Evolutionary conservation across 140 eudicot genomes (phyloP).

Genomic region (Oenanthe javanica): DNA sequence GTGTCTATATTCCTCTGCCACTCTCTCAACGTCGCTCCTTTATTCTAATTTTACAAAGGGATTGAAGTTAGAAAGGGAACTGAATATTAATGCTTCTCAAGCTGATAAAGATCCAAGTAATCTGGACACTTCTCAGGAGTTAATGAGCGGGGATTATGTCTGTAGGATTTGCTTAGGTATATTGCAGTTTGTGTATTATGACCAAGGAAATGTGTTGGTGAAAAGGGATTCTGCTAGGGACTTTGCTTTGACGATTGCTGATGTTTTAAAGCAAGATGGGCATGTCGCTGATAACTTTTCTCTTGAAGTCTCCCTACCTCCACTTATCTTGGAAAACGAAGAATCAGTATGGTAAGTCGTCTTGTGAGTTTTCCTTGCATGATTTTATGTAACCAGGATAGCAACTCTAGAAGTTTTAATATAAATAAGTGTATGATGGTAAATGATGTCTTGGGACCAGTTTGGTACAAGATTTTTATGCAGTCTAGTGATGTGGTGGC

Average conservation of each 20-base stretch:
- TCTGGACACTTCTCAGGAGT: constrained; percentile 18
- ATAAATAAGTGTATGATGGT: background rate
- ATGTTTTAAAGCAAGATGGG: constrained; percentile 40
- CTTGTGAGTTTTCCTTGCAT: background rate
- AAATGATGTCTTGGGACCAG: background rate
- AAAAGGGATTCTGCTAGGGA: constrained; percentile 42
- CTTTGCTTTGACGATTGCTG: constrained; percentile 47
- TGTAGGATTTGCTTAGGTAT: constrained; percentile 76
- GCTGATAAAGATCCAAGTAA: constrained; percentile 16
- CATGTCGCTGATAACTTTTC: constrained; percentile 48
- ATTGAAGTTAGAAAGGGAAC: constrained; percentile 20
- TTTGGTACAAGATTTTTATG: background rate
- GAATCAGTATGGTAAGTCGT: constrained; percentile 49
- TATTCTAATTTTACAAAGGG: constrained; percentile 24
- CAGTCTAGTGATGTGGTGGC: too few species aligned
- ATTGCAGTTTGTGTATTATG: constrained; percentile 51
- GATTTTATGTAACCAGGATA: background rate
- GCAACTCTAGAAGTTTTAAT: background rate
- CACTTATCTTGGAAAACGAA: constrained; percentile 55
- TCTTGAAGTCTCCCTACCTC: constrained; percentile 75
- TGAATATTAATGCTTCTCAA: constrained; percentile 13
- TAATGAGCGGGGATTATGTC: constrained; percentile 22
- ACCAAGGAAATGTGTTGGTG: constrained; percentile 32
- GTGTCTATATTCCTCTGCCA: constrained; percentile 28
- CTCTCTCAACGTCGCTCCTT: constrained; percentile 25